Evolutionary conservation across 2,329 filamentous ascomycete species (phyloP).

Genomic region (Trichophyton rubrum): DNA sequence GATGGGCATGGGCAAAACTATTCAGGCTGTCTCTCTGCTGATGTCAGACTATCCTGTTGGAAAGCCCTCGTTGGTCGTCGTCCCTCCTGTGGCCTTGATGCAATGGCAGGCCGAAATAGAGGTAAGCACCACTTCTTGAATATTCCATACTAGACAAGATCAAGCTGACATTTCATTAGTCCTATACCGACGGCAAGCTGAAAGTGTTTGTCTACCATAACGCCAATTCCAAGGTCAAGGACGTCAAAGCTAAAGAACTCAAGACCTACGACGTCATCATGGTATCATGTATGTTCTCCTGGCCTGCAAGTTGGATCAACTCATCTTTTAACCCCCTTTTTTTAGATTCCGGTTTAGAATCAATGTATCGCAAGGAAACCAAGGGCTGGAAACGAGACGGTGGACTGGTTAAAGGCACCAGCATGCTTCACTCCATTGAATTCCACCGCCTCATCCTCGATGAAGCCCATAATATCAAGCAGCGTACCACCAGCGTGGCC

Average conservation of each 20-base stretch:
- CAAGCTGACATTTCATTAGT: conserved; percentile 16
- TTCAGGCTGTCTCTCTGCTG: conserved; percentile 91
- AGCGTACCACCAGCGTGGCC: conserved; percentile 74
- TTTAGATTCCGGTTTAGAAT: conserved; percentile 57
- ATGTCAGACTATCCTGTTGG: conserved; percentile 92
- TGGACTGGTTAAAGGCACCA: conserved; percentile 65
- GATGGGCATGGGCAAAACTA: conserved; percentile 98
- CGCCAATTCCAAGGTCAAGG: conserved; percentile 71
- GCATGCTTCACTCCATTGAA: conserved; percentile 66
- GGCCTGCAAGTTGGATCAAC: neutral
- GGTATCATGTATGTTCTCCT: conserved; percentile 69
- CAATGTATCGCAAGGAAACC: conserved; percentile 79
- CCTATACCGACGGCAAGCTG: conserved; percentile 72
- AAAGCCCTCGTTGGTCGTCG: conserved; percentile 71
- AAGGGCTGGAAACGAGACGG: conserved; percentile 78
- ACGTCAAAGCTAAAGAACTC: conserved; percentile 59
- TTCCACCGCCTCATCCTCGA: conserved; percentile 91
- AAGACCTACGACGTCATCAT: conserved; percentile 85
- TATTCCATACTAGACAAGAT: conserved; percentile 5
- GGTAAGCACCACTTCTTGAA: conserved; percentile 22
- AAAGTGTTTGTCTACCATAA: conserved; percentile 87
- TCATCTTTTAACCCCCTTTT: neutral
- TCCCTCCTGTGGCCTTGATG: conserved; percentile 88
- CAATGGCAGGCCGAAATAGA: conserved; percentile 81
- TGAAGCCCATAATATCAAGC: conserved; percentile 84